These are phyloP conservation scores for Polygonum maritimum DNA, from an alignment of 148 eudicot species.

Conservation along the genomic window DNA sequence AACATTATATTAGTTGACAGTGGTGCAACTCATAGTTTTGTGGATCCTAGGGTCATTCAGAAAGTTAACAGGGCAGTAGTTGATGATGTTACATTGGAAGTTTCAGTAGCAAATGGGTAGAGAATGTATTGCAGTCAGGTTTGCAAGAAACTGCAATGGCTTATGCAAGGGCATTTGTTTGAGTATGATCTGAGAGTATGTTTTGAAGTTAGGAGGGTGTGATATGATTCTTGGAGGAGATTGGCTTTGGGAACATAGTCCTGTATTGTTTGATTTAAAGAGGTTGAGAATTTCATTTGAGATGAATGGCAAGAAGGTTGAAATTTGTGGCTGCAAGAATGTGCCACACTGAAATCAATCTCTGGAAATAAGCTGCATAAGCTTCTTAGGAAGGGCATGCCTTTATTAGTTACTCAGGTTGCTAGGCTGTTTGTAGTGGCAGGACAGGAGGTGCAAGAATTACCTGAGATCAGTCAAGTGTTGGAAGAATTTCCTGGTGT, in stretches of 20 bases:
- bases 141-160: background rate
- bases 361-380: background rate
- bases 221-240: background rate
- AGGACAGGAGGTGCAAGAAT: rapidly evolving
- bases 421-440: background rate
- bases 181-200: background rate
- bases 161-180: background rate
- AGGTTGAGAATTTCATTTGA: background rate
- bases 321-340: background rate
- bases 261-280: background rate
- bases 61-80: no score
- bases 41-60: background rate
- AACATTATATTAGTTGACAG: background rate
- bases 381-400: background rate
- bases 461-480: rapidly evolving
- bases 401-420: background rate
- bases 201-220: background rate
- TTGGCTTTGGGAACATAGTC: background rate
- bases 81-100: background rate
- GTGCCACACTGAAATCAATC: background rate
- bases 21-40: background rate
- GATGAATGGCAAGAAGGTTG: background rate
- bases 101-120: background rate
- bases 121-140: background rate
- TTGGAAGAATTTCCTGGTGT: background rate